A percentile compares a stretch with the other conserved stretches of the same genome.
Evolutionary conservation across 1,139 yeast species (phyloP).

Genomic region (Trichomonascaceae sp.): DNA sequence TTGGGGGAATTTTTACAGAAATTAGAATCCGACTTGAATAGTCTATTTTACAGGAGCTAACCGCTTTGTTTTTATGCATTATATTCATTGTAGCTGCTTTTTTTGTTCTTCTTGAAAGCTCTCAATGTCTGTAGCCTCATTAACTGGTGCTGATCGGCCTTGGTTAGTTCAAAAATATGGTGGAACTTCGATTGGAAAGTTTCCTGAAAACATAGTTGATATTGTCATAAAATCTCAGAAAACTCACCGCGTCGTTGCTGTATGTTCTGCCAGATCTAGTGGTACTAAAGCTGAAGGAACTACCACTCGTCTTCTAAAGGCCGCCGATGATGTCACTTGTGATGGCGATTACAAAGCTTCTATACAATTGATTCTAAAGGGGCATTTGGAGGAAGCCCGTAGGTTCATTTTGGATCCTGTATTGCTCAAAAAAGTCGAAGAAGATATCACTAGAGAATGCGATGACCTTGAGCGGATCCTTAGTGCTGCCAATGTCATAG

Average conservation of each 20-base stretch:
- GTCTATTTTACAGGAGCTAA: not conserved
- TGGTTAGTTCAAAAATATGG: slow-evolving; percentile 97
- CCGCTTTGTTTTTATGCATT: not conserved
- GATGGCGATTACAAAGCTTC: slow-evolving; percentile 33
- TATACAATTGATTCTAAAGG: slow-evolving; percentile 61
- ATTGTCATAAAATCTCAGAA: slow-evolving; percentile 63
- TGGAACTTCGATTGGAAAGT: slow-evolving; percentile 97
- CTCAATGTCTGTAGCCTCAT: not conserved
- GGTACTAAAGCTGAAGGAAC: slow-evolving; percentile 92
- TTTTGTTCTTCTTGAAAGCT: not conserved
- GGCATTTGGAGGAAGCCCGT: slow-evolving; percentile 73
- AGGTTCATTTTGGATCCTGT: slow-evolving; percentile 41
- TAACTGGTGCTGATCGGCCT: slow-evolving; percentile 12
- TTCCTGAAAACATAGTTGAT: slow-evolving; percentile 77
- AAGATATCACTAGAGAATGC: slow-evolving; percentile 59
- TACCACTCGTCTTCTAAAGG: slow-evolving; percentile 64
- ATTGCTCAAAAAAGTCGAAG: slow-evolving; percentile 45
- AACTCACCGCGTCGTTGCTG: slow-evolving; percentile 78
- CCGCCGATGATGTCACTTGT: slow-evolving; percentile 72
- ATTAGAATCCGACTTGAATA: not conserved
- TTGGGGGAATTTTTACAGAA: not conserved
- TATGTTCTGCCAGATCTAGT: slow-evolving; percentile 91
- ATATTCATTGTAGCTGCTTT: not conserved
- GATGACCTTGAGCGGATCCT: slow-evolving; percentile 61
- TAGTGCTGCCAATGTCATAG: slow-evolving; percentile 83